Percentiles rank a stretch among this genome's conserved stretches.
Evolutionary conservation across 2,329 filamentous ascomycete genomes (phyloP).

Genomic region (Ceratocystis ficicola): DNA sequence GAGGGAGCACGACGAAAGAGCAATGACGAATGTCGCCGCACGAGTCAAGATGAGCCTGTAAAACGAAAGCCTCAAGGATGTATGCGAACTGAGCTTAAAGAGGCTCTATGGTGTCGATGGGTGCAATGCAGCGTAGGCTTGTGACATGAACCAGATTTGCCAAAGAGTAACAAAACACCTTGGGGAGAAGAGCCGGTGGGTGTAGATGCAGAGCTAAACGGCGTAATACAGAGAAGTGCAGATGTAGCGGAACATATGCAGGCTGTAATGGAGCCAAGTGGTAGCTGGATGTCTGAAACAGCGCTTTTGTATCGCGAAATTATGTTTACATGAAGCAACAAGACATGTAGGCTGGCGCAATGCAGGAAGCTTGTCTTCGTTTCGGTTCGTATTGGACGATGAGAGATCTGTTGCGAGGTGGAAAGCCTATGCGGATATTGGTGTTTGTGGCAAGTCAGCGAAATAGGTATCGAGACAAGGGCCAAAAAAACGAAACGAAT

Average conservation of each 20-base stretch:
- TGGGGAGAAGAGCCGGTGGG: conserved; percentile 4
- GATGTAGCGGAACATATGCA: neutral
- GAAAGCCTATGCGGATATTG: neutral
- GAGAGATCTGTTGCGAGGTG: neutral
- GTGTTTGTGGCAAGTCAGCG: neutral
- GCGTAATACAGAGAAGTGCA: neutral
- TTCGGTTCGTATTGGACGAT: neutral
- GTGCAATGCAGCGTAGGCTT: neutral
- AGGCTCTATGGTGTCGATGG: neutral
- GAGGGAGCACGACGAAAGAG: neutral
- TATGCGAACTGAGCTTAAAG: neutral
- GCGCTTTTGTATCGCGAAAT: conserved; percentile 6
- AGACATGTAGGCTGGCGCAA: conserved; percentile 3
- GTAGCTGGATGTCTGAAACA: conserved; percentile 1
- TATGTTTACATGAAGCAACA: neutral
- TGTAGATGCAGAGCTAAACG: neutral
- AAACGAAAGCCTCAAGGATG: neutral
- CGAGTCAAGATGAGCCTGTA: neutral
- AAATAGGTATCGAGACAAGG: neutral
- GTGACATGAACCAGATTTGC: neutral
- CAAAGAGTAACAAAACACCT: neutral
- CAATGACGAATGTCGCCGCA: neutral
- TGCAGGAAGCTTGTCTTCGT: conserved; percentile 5
- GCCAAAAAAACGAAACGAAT: neutral
- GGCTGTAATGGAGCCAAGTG: neutral